These are phyloP conservation scores for Mikania micrantha DNA, from an alignment of 129 eudicot genomes.

Conservation along the genomic window DNA sequence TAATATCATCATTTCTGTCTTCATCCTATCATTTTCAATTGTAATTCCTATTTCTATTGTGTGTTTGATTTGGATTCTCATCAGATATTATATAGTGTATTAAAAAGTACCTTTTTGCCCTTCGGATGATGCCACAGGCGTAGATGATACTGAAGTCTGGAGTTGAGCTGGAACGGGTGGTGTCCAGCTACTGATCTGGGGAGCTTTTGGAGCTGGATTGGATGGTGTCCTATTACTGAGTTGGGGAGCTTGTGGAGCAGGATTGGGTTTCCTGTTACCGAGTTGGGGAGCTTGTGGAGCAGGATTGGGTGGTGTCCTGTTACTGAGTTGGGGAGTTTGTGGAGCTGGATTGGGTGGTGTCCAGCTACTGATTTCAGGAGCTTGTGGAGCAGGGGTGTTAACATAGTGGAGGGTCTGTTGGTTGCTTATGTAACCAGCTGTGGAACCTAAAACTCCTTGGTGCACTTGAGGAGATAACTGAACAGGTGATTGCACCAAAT, in stretches of 20 bases:
- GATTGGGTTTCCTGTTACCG: slow-evolving; percentile 14
- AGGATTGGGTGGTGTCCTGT: slow-evolving; percentile 18
- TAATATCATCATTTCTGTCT: no score
- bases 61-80: no score
- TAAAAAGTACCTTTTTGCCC: slow-evolving; percentile 32
- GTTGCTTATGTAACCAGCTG: slow-evolving; percentile 20
- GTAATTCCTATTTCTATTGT: no score
- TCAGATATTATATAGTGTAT: no score
- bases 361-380: slow-evolving; percentile 23
- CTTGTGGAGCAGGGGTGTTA: slow-evolving; percentile 25
- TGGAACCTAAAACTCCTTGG: slow-evolving; percentile 28
- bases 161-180: slow-evolving; percentile 21
- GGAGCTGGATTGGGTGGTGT: slow-evolving; percentile 16
- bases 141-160: slow-evolving; percentile 27
- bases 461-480: slow-evolving; percentile 23
- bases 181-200: slow-evolving; percentile 20
- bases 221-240: slow-evolving; percentile 21
- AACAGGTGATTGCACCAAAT: slow-evolving; percentile 21
- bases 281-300: slow-evolving; percentile 21
- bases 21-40: no score
- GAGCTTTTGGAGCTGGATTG: slow-evolving; percentile 31
- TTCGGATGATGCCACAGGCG: slow-evolving; percentile 9
- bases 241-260: slow-evolving; percentile 23
- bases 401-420: slow-evolving; percentile 20
- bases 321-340: slow-evolving; percentile 29